These are phyloP conservation scores for Athelia sp. DNA, from an alignment of 1,284 basidiomycete species.

Conservation along the genomic window DNA sequence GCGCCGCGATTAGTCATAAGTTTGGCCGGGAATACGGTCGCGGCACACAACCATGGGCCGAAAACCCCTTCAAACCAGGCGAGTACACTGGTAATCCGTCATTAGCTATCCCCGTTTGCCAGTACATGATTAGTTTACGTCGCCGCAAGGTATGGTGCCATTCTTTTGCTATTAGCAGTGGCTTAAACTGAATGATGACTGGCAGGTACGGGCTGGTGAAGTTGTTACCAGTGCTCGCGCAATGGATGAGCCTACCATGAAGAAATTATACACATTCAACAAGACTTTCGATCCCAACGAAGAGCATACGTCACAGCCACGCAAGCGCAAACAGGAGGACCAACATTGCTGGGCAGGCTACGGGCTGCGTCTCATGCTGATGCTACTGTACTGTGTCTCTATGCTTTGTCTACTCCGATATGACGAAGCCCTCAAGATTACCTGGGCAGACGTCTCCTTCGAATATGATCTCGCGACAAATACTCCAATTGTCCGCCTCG, in stretches of 20 bases:
- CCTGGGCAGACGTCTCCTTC: constrained; percentile 7
- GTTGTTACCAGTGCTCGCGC: constrained; percentile 23
- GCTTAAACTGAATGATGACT: too few species aligned
- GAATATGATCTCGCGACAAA: constrained; percentile 1
- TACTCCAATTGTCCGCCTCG: constrained; percentile 7
- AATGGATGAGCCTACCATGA: constrained; percentile 22
- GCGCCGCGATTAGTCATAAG: constrained; percentile 24
- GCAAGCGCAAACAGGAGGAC: constrained; percentile 1
- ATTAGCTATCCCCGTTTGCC: constrained; percentile 21
- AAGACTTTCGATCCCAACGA: constrained; percentile 12
- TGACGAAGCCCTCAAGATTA: constrained; percentile 29
- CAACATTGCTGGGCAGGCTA: constrained; percentile 20
- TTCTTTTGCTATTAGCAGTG: too few species aligned
- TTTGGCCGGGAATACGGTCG: constrained; percentile 23
- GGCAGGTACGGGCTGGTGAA: constrained; percentile 20
- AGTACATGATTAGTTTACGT: constrained; percentile 28
- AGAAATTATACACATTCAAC: constrained; percentile 19
- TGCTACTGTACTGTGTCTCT: constrained; percentile 21
- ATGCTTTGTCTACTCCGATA: constrained; percentile 28
- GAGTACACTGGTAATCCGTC: constrained; percentile 17
- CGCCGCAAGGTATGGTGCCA: constrained; percentile 22
- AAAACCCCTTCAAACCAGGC: constrained; percentile 10
- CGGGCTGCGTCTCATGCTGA: constrained; percentile 15
- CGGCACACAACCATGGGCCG: constrained; percentile 22
- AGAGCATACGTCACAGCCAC: constrained; percentile 8